Percentiles rank a stretch among this genome's conserved stretches.
Conservation (phyloP, 1,284 basidiomycete genomes). For the Sanghuangporus weigelae region DNA sequence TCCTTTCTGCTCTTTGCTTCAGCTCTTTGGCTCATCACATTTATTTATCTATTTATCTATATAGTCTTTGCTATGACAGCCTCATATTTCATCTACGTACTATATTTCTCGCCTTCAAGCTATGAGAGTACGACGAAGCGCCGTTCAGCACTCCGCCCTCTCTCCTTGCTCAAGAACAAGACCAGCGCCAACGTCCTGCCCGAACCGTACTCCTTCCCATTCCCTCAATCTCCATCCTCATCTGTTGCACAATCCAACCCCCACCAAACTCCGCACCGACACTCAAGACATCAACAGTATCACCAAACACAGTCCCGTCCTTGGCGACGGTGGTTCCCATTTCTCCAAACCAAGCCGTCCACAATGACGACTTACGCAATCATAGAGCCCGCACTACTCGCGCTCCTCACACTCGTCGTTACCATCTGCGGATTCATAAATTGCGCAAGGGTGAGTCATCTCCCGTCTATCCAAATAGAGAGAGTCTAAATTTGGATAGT, state of each 20-base stretch:
- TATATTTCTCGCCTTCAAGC: background rate
- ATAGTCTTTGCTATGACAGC: background rate
- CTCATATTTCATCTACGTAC: background rate
- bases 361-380: no score
- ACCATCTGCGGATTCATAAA: constrained; percentile 4
- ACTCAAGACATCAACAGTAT: background rate
- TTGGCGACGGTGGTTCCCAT: background rate
- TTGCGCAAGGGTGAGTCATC: constrained; percentile 5
- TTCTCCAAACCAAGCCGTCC: no score
- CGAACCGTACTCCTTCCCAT: background rate
- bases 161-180: background rate
- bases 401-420: background rate
- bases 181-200: background rate
- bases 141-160: background rate
- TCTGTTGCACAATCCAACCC: background rate
- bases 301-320: background rate
- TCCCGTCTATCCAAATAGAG: background rate
- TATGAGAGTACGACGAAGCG: background rate
- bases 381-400: background rate
- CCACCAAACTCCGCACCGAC: background rate
- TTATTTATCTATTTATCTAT: background rate
- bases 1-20: background rate
- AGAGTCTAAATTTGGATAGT: background rate
- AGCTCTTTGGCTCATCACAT: background rate
- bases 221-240: background rate